phyloP scores from a whole-genome alignment of 352 stramenopile genomes.

The Pythium pyrilobum region DNA sequence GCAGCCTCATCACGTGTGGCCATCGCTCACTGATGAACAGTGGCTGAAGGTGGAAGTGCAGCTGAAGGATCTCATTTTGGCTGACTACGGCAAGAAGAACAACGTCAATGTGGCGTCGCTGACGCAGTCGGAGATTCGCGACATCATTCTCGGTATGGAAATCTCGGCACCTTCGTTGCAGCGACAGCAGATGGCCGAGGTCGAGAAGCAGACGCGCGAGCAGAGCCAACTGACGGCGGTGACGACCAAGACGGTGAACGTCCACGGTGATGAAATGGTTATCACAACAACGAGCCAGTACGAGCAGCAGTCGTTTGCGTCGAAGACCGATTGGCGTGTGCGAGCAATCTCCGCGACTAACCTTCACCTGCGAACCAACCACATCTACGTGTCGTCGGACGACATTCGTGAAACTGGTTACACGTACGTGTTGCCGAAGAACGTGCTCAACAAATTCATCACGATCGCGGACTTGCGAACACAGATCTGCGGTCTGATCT shows the following conservation, averaged over 20 bases:
- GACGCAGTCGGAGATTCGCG: constrained; percentile 99
- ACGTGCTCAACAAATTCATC: constrained; percentile 99
- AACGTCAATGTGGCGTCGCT: constrained; percentile 99
- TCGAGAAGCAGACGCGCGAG: constrained; percentile 98
- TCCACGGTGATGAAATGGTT: constrained; percentile 99
- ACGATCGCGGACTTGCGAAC: constrained; percentile 97
- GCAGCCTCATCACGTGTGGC: constrained; percentile 99
- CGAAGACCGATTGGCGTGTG: constrained; percentile 99
- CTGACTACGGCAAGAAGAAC: constrained; percentile 99
- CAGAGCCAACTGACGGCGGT: constrained; percentile 98
- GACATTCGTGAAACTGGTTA: constrained; percentile 97
- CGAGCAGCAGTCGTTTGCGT: constrained; percentile 99
- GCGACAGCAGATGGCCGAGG: constrained; percentile 99
- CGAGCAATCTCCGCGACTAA: constrained; percentile 98
- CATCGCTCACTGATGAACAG: constrained; percentile 97
- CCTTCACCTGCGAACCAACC: constrained; percentile 97
- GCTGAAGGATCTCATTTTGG: constrained; percentile 99
- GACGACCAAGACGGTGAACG: constrained; percentile 99
- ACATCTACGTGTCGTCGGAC: constrained; percentile 99
- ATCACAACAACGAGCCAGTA: constrained; percentile 99
- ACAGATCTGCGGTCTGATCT: constrained; percentile 98
- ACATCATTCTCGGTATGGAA: constrained; percentile 99
- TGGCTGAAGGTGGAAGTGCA: constrained; percentile 99
- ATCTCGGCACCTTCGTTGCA: constrained; percentile 99
- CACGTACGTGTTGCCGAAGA: constrained; percentile 99